These are phyloP conservation scores for Solanum ossicruentum DNA, from an alignment of 257 asterid species.

Conservation along the genomic window DNA sequence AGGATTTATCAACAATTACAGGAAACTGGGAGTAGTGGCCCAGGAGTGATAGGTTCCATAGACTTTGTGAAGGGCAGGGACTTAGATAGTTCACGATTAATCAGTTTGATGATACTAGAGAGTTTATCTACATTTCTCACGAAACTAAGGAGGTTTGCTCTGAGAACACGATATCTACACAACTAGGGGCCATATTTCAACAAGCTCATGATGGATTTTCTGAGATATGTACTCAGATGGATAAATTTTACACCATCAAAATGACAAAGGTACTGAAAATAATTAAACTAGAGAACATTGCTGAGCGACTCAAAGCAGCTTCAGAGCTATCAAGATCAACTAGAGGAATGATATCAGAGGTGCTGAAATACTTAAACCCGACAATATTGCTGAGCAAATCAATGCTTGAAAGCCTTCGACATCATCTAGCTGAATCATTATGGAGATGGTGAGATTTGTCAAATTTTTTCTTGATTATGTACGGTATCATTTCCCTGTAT, in stretches of 20 bases:
- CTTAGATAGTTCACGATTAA: background rate
- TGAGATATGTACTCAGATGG: too few species aligned
- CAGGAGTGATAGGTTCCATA: background rate
- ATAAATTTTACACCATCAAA: too few species aligned
- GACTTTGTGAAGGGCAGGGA: background rate
- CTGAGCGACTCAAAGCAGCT: background rate
- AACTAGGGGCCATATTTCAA: background rate
- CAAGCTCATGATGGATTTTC: background rate
- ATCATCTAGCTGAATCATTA: too few species aligned
- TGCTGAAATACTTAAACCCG: too few species aligned
- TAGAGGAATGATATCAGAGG: too few species aligned
- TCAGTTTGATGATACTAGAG: too few species aligned
- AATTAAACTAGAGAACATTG: background rate
- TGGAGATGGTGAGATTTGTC: too few species aligned
- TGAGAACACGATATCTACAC: background rate
- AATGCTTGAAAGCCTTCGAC: too few species aligned
- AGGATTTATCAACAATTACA: too few species aligned
- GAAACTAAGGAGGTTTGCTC: background rate
- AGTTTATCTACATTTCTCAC: background rate
- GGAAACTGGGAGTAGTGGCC: background rate
- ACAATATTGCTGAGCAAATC: too few species aligned
- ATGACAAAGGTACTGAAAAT: background rate
- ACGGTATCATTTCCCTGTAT: too few species aligned
- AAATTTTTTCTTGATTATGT: too few species aligned
- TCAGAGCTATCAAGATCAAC: background rate